Evolutionary conservation across 2,329 filamentous ascomycete species (phyloP).

Genomic region (Teratosphaeriaceae sp.): DNA sequence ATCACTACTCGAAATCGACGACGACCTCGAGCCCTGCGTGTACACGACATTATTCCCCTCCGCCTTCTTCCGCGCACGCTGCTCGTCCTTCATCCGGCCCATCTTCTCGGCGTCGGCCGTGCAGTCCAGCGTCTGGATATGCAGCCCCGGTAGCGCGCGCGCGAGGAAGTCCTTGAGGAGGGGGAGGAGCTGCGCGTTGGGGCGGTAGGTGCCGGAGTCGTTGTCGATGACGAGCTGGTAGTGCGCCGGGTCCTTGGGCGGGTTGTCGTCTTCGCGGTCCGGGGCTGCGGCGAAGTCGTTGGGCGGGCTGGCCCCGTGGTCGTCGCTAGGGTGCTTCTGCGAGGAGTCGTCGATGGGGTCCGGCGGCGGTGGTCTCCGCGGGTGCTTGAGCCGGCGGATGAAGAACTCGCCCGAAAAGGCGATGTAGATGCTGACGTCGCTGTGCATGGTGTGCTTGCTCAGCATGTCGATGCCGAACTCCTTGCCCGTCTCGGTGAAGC

Average conservation of each 20-base stretch:
- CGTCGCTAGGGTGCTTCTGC: conserved; percentile 32
- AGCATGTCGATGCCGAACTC: conserved; percentile 92
- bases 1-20: conserved; percentile 49
- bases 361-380: conserved; percentile 31
- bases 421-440: conserved; percentile 83
- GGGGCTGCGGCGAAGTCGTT: conserved; percentile 43
- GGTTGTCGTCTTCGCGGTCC: conserved; percentile 28
- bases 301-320: conserved; percentile 35
- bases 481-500: conserved; percentile 92
- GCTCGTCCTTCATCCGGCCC: conserved; percentile 66
- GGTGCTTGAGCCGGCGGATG: conserved; percentile 60
- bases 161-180: conserved; percentile 64
- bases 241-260: conserved; percentile 48
- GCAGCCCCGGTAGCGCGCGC: conserved; percentile 68
- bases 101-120: conserved; percentile 64
- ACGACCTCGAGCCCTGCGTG: conserved; percentile 43
- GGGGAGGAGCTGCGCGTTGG: conserved; percentile 69
- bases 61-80: conserved; percentile 66
- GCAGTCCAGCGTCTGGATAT: conserved; percentile 68
- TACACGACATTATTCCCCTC: conserved; percentile 48
- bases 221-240: conserved; percentile 95
- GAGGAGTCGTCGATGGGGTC: conserved; percentile 42
- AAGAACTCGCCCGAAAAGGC: conserved; percentile 94
- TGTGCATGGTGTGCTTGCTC: conserved; percentile 96
- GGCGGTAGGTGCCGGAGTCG: conserved; percentile 87